phyloP scores from a whole-genome alignment of 345 rosid species.

The Garcia nutans region DNA sequence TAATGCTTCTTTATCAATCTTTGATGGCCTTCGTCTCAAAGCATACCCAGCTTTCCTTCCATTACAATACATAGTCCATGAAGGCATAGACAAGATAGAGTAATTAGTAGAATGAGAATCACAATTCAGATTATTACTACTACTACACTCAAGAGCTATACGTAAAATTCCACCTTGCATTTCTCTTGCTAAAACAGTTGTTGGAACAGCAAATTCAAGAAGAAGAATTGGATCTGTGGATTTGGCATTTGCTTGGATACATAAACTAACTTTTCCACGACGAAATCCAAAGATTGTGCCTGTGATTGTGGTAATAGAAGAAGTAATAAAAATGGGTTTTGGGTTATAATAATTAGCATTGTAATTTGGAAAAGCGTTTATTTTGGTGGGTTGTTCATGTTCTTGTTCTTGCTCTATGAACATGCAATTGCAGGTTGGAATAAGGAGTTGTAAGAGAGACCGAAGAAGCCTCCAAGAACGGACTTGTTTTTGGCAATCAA shows the following conservation, averaged over 20 bases:
- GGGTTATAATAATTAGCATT: slow-evolving; percentile 11
- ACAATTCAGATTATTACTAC: not conserved
- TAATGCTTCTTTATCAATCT: slow-evolving; percentile 48
- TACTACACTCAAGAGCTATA: slow-evolving; percentile 54
- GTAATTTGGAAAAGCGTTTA: not conserved
- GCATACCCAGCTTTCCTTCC: slow-evolving; percentile 75
- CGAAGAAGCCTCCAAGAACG: slow-evolving; percentile 74
- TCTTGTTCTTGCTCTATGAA: slow-evolving; percentile 24
- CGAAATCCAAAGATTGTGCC: slow-evolving; percentile 69
- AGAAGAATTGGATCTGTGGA: slow-evolving; percentile 47
- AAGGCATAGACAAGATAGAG: slow-evolving; percentile 36
- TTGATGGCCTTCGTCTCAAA: slow-evolving; percentile 41
- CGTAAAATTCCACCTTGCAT: slow-evolving; percentile 65
- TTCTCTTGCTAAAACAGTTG: slow-evolving; percentile 55
- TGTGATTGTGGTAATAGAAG: slow-evolving; percentile 35
- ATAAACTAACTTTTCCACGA: slow-evolving; percentile 55
- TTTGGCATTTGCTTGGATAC: slow-evolving; percentile 51
- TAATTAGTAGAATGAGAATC: not conserved
- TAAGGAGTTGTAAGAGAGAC: slow-evolving; percentile 48
- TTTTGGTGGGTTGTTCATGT: slow-evolving; percentile 18
- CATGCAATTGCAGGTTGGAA: slow-evolving; percentile 58
- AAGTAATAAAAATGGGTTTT: slow-evolving; percentile 20
- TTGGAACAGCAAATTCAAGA: slow-evolving; percentile 55
- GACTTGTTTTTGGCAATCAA: slow-evolving; percentile 79
- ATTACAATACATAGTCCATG: slow-evolving; percentile 67